These are phyloP conservation scores for Phylloboletellus chloephorus DNA, from an alignment of 1,284 basidiomycete species.

Conservation along the genomic window DNA sequence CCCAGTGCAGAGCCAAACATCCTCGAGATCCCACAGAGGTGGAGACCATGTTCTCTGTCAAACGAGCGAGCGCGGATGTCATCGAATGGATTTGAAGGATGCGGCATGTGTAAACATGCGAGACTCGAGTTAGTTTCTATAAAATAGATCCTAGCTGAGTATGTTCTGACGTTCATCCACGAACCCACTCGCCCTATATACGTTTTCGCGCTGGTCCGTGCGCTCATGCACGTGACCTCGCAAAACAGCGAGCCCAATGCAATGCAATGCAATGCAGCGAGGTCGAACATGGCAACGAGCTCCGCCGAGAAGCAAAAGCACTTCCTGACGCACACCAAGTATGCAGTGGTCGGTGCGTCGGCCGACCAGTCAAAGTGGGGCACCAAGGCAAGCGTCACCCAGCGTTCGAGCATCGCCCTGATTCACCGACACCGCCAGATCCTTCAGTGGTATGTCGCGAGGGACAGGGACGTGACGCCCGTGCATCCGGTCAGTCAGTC, in stretches of 20 bases:
- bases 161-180: constrained; percentile 57
- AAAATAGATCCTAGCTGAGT: constrained; percentile 86
- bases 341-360: constrained; percentile 75
- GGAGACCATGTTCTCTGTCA: constrained; percentile 66
- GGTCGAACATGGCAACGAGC: constrained; percentile 20
- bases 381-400: constrained; percentile 54
- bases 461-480: constrained; percentile 60
- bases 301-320: constrained; percentile 41
- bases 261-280: too few species aligned
- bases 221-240: constrained; percentile 16
- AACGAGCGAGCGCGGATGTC: constrained; percentile 66
- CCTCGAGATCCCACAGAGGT: constrained; percentile 52
- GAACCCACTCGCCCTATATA: constrained; percentile 39
- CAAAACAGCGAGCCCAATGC: too few species aligned
- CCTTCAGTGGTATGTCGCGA: constrained; percentile 68
- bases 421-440: constrained; percentile 40
- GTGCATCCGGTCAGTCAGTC: constrained; percentile 47
- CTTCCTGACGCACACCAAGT: constrained; percentile 60
- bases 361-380: constrained; percentile 72
- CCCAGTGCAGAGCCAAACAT: constrained; percentile 54
- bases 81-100: constrained; percentile 78
- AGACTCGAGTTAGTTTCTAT: constrained; percentile 86
- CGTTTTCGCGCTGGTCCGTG: constrained; percentile 33
- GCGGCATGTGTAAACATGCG: constrained; percentile 83
- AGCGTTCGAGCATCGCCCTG: background rate